Percentiles rank a stretch among this genome's conserved stretches.
These are phyloP conservation scores for Malassezia yamatoensis DNA, from an alignment of 1,284 basidiomycete genomes.

Conservation along the genomic window DNA sequence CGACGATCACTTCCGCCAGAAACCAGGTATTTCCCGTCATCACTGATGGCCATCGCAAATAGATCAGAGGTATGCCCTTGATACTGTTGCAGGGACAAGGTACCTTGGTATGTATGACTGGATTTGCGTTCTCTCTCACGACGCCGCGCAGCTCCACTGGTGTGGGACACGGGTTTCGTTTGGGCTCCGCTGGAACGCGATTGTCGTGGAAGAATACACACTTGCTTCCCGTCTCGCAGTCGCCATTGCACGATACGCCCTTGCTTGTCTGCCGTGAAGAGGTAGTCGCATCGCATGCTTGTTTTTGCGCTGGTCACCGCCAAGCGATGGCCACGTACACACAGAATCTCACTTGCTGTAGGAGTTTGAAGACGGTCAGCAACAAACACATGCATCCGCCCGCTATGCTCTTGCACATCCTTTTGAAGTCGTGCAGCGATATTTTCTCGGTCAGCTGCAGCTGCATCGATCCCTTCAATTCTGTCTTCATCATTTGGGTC, in stretches of 20 bases:
- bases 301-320: conserved; percentile 67
- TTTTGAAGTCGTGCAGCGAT: conserved; percentile 72
- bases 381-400: conserved; percentile 68
- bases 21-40: conserved; percentile 72
- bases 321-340: conserved; percentile 63
- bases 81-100: conserved; percentile 44
- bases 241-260: conserved; percentile 40
- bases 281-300: conserved; percentile 58
- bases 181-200: not conserved
- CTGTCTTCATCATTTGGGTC: conserved; percentile 15
- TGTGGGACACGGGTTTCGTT: not conserved
- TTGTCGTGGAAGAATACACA: conserved; percentile 22
- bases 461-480: conserved; percentile 63
- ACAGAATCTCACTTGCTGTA: conserved; percentile 14
- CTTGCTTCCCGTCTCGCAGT: conserved; percentile 36
- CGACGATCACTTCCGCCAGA: conserved; percentile 72
- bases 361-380: conserved; percentile 33
- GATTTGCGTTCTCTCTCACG: not conserved
- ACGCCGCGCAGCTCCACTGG: conserved; percentile 11
- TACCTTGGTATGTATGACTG: conserved; percentile 1
- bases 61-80: conserved; percentile 78
- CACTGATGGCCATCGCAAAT: conserved; percentile 68
- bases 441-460: conserved; percentile 80
- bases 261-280: conserved; percentile 50
- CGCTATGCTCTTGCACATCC: conserved; percentile 33